phyloP scores from a whole-genome alignment of 2,329 filamentous ascomycete species.

The Scolecobasidium constrictum region DNA sequence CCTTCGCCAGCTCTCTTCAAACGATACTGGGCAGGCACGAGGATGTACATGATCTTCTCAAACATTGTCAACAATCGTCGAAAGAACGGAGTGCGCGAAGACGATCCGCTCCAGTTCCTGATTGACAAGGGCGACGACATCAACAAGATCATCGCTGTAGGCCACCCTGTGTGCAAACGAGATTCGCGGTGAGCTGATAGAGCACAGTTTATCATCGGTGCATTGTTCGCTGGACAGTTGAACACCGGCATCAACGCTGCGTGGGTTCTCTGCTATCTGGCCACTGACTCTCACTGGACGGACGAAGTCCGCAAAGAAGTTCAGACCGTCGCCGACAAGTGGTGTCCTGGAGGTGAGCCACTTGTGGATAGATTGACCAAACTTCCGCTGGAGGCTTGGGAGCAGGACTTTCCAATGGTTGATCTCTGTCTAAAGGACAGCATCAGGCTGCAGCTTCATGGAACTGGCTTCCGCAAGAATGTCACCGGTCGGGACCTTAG shows the following conservation, averaged over 20 bases:
- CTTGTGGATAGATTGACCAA: conserved; percentile 28
- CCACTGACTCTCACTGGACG: conserved; percentile 32
- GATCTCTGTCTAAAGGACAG: conserved; percentile 43
- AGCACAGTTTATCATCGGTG: conserved; percentile 39
- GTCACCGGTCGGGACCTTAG: conserved; percentile 32
- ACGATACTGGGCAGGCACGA: conserved; percentile 34
- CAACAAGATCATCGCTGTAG: conserved; percentile 31
- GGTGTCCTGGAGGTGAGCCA: conserved; percentile 25
- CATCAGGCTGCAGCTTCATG: conserved; percentile 40
- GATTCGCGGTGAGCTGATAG: not conserved
- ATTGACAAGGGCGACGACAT: conserved; percentile 41
- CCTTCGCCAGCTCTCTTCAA: conserved; percentile 33
- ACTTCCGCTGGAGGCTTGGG: conserved; percentile 44
- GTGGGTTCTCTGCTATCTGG: conserved; percentile 31
- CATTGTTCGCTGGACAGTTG: conserved; percentile 46
- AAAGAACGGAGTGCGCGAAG: conserved; percentile 28
- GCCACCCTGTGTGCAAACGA: conserved; percentile 1
- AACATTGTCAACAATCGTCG: conserved; percentile 36
- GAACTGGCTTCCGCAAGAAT: conserved; percentile 43
- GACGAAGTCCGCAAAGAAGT: conserved; percentile 36
- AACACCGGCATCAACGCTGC: conserved; percentile 46
- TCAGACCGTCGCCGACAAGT: conserved; percentile 30
- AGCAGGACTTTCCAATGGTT: conserved; percentile 41
- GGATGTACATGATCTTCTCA: conserved; percentile 39
- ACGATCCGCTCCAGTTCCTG: conserved; percentile 43